phyloP scores from a whole-genome alignment of 2,329 filamentous ascomycete genomes.

The Pestalotiopsis fici region DNA sequence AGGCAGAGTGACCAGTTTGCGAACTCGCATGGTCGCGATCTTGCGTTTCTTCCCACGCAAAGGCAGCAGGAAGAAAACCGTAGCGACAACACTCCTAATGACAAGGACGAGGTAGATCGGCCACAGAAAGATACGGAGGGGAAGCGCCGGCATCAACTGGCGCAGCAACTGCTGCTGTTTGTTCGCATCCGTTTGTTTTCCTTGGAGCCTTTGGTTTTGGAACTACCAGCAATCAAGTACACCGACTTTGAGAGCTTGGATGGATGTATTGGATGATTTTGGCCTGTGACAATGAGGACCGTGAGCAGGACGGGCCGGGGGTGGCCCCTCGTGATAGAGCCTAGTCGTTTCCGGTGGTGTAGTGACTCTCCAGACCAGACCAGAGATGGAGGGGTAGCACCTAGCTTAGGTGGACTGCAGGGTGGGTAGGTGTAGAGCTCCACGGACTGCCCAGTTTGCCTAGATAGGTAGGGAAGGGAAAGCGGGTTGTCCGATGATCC shows the following conservation, averaged over 20 bases:
- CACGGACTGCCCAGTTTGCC: background rate
- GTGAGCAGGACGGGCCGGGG: background rate
- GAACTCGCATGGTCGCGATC: background rate
- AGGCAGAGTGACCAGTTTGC: constrained; percentile 2
- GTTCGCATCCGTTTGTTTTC: background rate
- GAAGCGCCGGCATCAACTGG: constrained; percentile 3
- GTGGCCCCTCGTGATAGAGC: constrained; percentile 2
- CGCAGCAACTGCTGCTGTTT: background rate
- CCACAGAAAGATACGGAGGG: background rate
- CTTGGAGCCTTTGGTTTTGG: background rate
- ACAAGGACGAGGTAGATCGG: background rate
- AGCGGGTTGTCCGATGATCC: background rate
- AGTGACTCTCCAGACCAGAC: background rate
- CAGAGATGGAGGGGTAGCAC: constrained; percentile 5
- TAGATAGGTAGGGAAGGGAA: background rate
- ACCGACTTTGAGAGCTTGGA: background rate
- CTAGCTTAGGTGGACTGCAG: background rate
- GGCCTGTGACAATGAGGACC: background rate
- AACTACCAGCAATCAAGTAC: background rate
- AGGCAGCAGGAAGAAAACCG: background rate
- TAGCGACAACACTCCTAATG: background rate
- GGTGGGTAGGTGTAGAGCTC: background rate
- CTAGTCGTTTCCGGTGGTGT: background rate
- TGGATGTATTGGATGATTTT: background rate
- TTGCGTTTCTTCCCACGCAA: background rate